phyloP scores from a whole-genome alignment of 345 rosid genomes.

The Populus deltoides region DNA sequence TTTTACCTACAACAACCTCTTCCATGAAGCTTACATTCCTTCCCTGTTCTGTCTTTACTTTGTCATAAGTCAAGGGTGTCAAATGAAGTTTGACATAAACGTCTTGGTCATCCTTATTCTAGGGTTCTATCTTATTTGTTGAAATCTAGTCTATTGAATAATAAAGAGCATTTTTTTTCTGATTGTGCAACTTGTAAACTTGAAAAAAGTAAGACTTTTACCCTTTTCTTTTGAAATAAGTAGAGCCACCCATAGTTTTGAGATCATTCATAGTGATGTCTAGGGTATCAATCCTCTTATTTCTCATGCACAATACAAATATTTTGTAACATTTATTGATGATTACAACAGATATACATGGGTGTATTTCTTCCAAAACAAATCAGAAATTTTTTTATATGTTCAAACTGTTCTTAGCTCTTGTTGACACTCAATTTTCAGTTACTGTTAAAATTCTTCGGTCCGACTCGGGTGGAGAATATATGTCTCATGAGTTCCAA shows the following conservation, averaged over 20 bases:
- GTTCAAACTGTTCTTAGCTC: not conserved
- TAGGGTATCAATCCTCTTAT: not conserved
- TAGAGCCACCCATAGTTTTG: not conserved
- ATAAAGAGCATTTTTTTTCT: too few relatives aligned
- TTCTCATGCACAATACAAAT: not conserved
- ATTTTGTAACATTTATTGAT: not conserved
- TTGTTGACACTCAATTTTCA: not conserved
- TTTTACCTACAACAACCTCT: not conserved
- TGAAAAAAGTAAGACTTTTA: too few relatives aligned
- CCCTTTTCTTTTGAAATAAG: too few relatives aligned
- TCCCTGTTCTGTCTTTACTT: too few relatives aligned
- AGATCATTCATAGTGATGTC: not conserved
- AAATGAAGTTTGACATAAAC: too few relatives aligned
- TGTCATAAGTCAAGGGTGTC: too few relatives aligned
- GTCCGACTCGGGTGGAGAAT: not conserved
- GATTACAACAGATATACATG: not conserved
- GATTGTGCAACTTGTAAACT: too few relatives aligned
- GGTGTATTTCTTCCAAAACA: not conserved
- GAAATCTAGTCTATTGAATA: too few relatives aligned
- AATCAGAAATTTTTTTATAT: not conserved
- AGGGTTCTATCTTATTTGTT: too few relatives aligned
- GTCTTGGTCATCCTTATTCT: too few relatives aligned
- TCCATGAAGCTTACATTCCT: too few relatives aligned
- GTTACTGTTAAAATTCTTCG: not conserved
- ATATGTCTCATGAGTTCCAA: not conserved